Evolutionary conservation across 352 stramenopile species (phyloP).

Genomic region (Hyaloperonospora arabidopsidis): DNA sequence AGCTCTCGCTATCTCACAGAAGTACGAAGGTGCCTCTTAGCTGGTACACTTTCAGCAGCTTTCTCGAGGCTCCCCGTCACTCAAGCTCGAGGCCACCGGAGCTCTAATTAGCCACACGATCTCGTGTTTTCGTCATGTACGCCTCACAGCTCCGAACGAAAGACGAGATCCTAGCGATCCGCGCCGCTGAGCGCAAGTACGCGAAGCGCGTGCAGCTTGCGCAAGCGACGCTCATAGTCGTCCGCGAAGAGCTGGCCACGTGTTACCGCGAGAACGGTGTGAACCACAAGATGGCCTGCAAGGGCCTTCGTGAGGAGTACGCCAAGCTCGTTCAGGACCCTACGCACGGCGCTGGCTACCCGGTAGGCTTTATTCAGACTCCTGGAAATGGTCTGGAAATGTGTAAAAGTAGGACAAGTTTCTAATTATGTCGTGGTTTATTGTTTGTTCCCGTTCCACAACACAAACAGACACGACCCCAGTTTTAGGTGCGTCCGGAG

Average conservation of each 20-base stretch:
- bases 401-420: no score
- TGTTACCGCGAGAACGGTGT: slow-evolving; percentile 86
- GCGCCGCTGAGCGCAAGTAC: slow-evolving; percentile 66
- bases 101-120: neutral
- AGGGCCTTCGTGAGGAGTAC: slow-evolving; percentile 76
- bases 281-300: slow-evolving; percentile 85
- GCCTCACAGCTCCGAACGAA: slow-evolving; percentile 69
- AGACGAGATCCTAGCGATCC: slow-evolving; percentile 78
- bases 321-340: slow-evolving; percentile 72
- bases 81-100: no score
- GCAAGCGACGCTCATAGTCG: slow-evolving; percentile 76
- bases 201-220: slow-evolving; percentile 64
- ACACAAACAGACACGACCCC: no score
- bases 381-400: no score
- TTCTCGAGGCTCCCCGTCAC: no score
- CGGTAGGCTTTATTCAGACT: slow-evolving; percentile 28
- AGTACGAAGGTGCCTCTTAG: no score
- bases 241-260: slow-evolving; percentile 77
- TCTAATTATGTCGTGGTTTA: no score
- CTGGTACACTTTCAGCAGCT: no score
- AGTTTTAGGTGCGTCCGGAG: no score
- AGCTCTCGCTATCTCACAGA: no score
- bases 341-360: slow-evolving; percentile 59
- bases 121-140: slow-evolving; percentile 32
- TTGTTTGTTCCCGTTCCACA: no score